These are phyloP conservation scores for Botrytis squamosa DNA, from an alignment of 2,329 filamentous ascomycete genomes.

Conservation along the genomic window DNA sequence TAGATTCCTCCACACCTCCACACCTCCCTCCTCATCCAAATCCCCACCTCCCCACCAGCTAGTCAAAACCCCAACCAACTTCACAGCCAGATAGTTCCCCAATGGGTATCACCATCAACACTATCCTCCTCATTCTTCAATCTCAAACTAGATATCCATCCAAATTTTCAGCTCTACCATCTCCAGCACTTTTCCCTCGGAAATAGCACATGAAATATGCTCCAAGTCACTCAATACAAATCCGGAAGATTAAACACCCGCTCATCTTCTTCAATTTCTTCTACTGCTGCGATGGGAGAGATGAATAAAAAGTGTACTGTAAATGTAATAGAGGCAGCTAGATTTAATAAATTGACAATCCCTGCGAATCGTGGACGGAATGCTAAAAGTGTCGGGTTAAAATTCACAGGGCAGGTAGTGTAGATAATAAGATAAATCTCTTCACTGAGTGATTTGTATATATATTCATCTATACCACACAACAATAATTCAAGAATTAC, in stretches of 20 bases:
- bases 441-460: conserved; percentile 24
- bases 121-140: not conserved
- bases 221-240: not conserved
- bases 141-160: not conserved
- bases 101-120: not conserved
- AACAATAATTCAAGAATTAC: conserved; percentile 47
- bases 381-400: conserved; percentile 38
- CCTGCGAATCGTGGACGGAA: conserved; percentile 42
- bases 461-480: conserved; percentile 46
- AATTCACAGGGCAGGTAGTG: conserved; percentile 42
- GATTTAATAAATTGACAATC: conserved; percentile 42
- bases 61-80: not conserved
- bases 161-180: not conserved
- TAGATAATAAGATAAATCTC: conserved; percentile 28
- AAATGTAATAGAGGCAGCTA: conserved; percentile 19
- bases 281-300: conserved; percentile 29
- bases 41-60: not conserved
- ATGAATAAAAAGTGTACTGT: conserved; percentile 28
- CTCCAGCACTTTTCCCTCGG: not conserved
- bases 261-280: not conserved
- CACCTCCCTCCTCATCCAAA: not conserved
- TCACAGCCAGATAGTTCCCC: not conserved
- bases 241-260: not conserved
- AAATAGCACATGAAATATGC: not conserved
- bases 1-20: not conserved